These are phyloP conservation scores for Stromatinia cepivora DNA, from an alignment of 2,329 filamentous ascomycete species.

Conservation along the genomic window DNA sequence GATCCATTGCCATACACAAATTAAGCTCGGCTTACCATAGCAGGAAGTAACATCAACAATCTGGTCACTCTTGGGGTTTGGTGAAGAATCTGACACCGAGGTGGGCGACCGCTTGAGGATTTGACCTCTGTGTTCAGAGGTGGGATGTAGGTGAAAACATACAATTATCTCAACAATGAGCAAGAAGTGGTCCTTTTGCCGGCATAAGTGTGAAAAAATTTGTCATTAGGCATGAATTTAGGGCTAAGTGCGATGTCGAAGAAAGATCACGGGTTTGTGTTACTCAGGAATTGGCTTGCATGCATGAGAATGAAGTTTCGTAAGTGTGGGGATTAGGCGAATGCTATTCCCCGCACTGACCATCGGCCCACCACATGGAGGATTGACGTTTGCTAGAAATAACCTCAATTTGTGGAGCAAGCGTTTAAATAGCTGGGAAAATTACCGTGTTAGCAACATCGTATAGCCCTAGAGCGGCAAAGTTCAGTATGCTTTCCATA, in stretches of 20 bases:
- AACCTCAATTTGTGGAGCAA: neutral
- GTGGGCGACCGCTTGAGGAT: neutral
- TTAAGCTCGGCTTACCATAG: neutral
- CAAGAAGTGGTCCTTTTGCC: neutral
- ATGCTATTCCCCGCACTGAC: slow-evolving; percentile 2
- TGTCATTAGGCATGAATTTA: neutral
- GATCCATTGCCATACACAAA: neutral
- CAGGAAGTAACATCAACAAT: neutral
- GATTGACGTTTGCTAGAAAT: neutral
- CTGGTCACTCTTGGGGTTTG: neutral
- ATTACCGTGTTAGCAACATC: neutral
- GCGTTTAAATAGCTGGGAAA: neutral
- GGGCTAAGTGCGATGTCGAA: neutral
- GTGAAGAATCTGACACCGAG: neutral
- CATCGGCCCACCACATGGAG: neutral
- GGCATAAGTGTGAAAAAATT: neutral
- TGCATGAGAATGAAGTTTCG: neutral
- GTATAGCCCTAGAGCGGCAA: neutral
- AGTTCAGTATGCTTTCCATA: neutral
- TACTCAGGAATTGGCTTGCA: neutral
- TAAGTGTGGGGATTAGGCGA: neutral
- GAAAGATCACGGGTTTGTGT: neutral
- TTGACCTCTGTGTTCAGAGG: neutral
- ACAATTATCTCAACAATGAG: neutral
- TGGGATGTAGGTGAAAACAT: neutral